Base-by-base conservation (phyloP, 352 stramenopile species). In the Phytophthora kernoviae region DNA sequence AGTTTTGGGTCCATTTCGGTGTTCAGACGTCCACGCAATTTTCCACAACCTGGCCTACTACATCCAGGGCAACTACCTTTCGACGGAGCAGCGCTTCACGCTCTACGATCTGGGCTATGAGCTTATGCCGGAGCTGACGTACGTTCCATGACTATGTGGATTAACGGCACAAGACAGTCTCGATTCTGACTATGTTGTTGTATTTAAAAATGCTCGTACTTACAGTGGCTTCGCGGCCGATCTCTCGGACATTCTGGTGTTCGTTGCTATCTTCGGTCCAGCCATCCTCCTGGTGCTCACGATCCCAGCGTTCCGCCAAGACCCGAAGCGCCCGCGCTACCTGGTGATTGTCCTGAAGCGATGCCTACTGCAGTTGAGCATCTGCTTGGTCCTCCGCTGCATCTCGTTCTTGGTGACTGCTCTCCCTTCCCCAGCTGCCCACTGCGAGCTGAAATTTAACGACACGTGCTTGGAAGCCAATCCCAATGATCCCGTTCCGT, bases 41-140 rank as follows among this genome's bases (percentile, higher is more conserved):
- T 93, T 94, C 70, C 87, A 95, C 70, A 95, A 95, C 72, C 33
- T 90, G 40, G 87, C 87, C 36, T 95, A 95, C 74, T 95, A 82
- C 70, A 81, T 95, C 49, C 87, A 95, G 57, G 79, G 49, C 22
- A 47, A 87, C 52, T 77, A 89, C 52, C 67, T 94, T 8, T 76
- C 81, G 20, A 45, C 64, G 2, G 72, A 81, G 57, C 87, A 95
- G 73, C 84, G 87, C 50, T 85, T 86, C 42, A 73, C 70, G 43
- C 75, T 95, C 14, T 72, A 93, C 54, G 87, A 95, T 53, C 48
- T 91, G n/a, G 87, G 87, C 40, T 95, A 84, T 39, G 56, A 75
- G 45, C 68, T 93, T 54, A 84, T 95, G 70, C 58, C 73, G 4
- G 84, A 95, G 62, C 55, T 95, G 10, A 73, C 60, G 73, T 85